Base-by-base conservation (phyloP, 192 early-diverging fungal genomes). In the Ambispora gerdemannii region DNA sequence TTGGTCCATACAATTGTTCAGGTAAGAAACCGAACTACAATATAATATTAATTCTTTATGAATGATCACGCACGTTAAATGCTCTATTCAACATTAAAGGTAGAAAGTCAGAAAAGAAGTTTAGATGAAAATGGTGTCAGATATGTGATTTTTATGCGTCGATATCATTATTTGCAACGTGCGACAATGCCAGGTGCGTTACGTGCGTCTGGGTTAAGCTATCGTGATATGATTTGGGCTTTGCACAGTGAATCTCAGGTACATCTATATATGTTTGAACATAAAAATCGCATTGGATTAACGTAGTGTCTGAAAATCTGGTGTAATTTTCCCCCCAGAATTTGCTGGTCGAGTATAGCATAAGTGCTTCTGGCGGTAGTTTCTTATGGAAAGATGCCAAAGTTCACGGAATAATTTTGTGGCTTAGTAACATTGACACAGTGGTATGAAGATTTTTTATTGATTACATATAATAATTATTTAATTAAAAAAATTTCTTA, bases 191-290 rank as follows among this genome's bases (percentile, higher is more conserved):
- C 86, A 59, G 75, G 76, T n/a, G 73, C 65, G 3, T 80, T 83
- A 31, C 77, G 81, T 1, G 56, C 73, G 7, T 67, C 58, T 2
- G 84, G 78, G 71, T 75, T 89, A 27, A 75, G 75, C 19, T 86
- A 84, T 49, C 79, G 93, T 35, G 95, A 96, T 64, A 86, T 88
- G 61, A 73, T 75, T 60, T 97, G 93, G 93, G 97, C 90, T 3
- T 82, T 89, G 33, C 92, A 92, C 72, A 94, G 91, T 78, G 89
- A 92, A 67, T 97, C 95, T 6, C 95, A 97, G 81, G 91, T 87
- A 79, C 67, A n/a, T 30, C 7, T 30, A 61, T 72, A 25, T 33
- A n/a, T n/a, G n/a, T n/a, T n/a, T n/a, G n/a, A n/a, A n/a, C n/a
- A n/a, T n/a, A n/a, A n/a, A n/a, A n/a, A n/a, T n/a, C n/a, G n/a